Conservation (phyloP, 108 stramenopile species). For the Craspedostauros australis region DNA sequence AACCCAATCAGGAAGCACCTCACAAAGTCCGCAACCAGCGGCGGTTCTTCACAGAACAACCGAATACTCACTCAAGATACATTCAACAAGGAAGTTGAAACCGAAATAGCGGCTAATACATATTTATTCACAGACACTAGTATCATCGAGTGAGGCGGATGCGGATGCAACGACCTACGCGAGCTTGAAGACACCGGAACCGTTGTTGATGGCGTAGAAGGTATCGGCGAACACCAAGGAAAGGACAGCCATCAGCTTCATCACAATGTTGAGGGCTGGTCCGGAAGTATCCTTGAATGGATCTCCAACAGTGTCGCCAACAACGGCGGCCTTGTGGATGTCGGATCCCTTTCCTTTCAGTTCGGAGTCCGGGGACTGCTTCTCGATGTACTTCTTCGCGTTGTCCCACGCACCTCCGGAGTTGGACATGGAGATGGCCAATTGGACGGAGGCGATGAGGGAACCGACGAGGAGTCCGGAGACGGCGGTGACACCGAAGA, state of each 20-base stretch:
- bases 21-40: no score
- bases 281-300: constrained; percentile 98
- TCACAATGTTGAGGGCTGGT: constrained; percentile 96
- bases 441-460: constrained; percentile 86
- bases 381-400: constrained; percentile 98
- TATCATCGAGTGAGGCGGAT: no score
- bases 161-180: constrained; percentile 3
- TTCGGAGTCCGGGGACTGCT: constrained; percentile 77
- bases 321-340: constrained; percentile 95
- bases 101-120: no score
- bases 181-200: constrained; percentile 72
- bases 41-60: no score
- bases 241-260: constrained; percentile 98
- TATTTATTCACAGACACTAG: no score
- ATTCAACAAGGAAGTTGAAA: no score
- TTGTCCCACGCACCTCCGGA: constrained; percentile 99
- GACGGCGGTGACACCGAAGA: constrained; percentile 95
- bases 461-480: constrained; percentile 93
- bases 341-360: constrained; percentile 89
- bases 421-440: constrained; percentile 98
- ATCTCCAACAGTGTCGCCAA: constrained; percentile 98
- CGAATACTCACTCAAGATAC: no score
- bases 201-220: constrained; percentile 88
- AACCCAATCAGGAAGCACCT: no score
- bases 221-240: constrained; percentile 95